Base-by-base conservation (phyloP, 768 basidiomycete genomes). In the Rhizopogon vulgaris region DNA sequence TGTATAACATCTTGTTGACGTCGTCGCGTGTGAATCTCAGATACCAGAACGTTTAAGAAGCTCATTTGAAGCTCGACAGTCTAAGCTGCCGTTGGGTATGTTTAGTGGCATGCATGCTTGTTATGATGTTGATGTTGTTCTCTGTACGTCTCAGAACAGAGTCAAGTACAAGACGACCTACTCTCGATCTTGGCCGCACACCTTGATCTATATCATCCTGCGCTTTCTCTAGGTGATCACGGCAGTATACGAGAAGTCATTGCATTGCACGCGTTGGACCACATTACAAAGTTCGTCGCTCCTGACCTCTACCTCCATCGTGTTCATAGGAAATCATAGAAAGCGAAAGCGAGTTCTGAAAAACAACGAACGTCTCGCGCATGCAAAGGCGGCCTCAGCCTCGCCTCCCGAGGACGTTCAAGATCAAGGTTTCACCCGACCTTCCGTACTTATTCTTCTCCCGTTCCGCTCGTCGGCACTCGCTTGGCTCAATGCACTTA, bases 341-440 rank as follows among this genome's bases (percentile, higher is more conserved):
- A 96, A 94, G 60, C 90, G 95, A 18, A 84, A 89, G 15, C 80
- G 82, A 8, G 78, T 99, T 32, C 74, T 97, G 2, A 94, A 94
- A 68, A 97, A 94, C 68, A 98, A 97, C 61, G 92, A 95, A 57
- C 88, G 87, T 38, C 76, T 97, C n/a, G 77, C 88, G 0, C 80
- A 84, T 56, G 82, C 84, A 9, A 69, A 77, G 9, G 85, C 89
- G 66, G 65, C 76, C 14, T 73, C 77, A 46, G 69, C 71, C 6
- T 73, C 81, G 22, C 75, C 79, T 2, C 84, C 84, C 2, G 82
- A 85, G 68, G 83, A 90, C 54, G 78, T 90, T 12, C 90, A 91
- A 70, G 96, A 99, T 63, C 96, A 98, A 77, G 95, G 95, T 25
- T 98, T 97, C 71, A 96, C 94, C 6, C 88, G 96, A 5, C 95